phyloP scores from a whole-genome alignment of 169 alveolate species.

The Plasmodium relictum region DNA sequence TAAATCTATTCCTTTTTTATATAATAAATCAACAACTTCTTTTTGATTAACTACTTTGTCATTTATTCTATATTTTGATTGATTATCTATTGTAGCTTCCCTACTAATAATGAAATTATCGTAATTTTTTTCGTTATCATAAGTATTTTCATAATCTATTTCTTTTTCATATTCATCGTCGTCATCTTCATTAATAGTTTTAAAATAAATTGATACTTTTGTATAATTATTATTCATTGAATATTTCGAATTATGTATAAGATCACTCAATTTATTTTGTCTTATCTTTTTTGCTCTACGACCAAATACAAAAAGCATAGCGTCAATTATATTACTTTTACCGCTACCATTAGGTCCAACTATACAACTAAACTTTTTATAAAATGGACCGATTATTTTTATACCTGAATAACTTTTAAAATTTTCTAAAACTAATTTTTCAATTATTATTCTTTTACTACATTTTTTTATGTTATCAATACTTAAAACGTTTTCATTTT shows the following conservation, averaged over 20 bases:
- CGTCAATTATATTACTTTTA: constrained; percentile 99
- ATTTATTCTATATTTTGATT: constrained; percentile 88
- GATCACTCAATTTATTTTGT: constrained; percentile 93
- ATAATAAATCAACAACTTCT: constrained; percentile 92
- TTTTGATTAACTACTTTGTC: constrained; percentile 91
- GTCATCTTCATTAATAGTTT: constrained; percentile 89
- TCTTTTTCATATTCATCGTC: constrained; percentile 25
- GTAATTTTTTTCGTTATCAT: constrained; percentile 31
- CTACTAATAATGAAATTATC: constrained; percentile 80
- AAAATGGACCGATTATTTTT: constrained; percentile 95
- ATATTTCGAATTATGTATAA: constrained; percentile 94
- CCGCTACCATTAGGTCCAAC: constrained; percentile 99
- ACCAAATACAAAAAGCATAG: constrained; percentile 99
- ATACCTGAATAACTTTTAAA: constrained; percentile 96
- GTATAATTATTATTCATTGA: constrained; percentile 88
- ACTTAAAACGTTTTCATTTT: not conserved
- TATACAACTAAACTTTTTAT: constrained; percentile 93
- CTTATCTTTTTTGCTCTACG: constrained; percentile 97
- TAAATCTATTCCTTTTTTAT: constrained; percentile 95
- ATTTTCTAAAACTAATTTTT: constrained; percentile 93
- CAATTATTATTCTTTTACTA: constrained; percentile 88
- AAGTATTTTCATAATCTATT: constrained; percentile 16
- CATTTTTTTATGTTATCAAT: not conserved
- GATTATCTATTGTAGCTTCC: constrained; percentile 84
- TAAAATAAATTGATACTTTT: constrained; percentile 94